Base-by-base conservation (phyloP, 2,329 filamentous ascomycete genomes). In the Leptodontidium sp. region DNA sequence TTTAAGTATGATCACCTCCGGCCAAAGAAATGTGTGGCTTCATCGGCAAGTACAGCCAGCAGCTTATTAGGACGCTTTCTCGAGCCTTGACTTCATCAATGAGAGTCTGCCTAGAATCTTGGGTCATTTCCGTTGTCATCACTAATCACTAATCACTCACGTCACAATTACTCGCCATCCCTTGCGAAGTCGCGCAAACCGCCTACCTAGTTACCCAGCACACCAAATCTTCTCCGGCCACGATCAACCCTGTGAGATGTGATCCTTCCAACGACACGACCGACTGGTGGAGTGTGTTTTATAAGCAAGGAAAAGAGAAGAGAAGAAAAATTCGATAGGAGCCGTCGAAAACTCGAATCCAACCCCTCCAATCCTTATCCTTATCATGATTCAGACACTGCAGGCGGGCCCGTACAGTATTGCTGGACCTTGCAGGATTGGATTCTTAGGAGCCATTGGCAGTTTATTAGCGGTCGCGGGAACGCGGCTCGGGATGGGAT, bases 271-370 rank as follows among this genome's bases (percentile, higher is more conserved):
- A 32, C 29, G 29, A 4, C 29, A 3, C 29, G 29, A 32, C 29
- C 29, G 29, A 32, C 29, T 17, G 5, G 50, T 29, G 50, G 50
- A 53, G 50, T 53, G 29, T 29, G 29, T 29, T 15, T 14, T 29
- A 11, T 29, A 35, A n/a, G 52, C 14, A 55, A 35, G 29, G 29
- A 32, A 32, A 32, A 6, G 26, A 55, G 21, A 21, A 21, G 21
- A 21, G 21, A 53, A 55, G 17, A 12, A 55, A 55, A 55, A 11
- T 55, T 55, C 29, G 52, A 55, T 55, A 35, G 35, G 52, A n/a
- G 17, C 6, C 26, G 29, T 17, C 5, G 5, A 26, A 55, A 55
- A 55, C 26, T 55, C 52, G 35, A 55, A 55, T 6, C 17, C 29
- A n/a, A 55, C 52, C 52, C 26, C 26, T 35, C 52, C 52, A 12